phyloP scores from a whole-genome alignment of 192 early-diverging fungal genomes.

The Entomortierella beljakovae region DNA sequence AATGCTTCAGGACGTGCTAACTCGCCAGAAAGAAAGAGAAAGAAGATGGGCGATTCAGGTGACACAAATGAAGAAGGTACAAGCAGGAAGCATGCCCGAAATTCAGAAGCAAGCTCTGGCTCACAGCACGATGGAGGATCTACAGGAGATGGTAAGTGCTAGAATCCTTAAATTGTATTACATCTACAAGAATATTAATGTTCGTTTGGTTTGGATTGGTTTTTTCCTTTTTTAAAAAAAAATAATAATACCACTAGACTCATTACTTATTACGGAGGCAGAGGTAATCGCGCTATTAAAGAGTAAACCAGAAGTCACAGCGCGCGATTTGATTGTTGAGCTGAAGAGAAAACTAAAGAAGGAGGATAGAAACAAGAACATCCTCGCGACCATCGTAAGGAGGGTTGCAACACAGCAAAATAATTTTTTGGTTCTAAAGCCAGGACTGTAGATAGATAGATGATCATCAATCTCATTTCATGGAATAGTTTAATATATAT shows the following conservation, averaged over 20 bases:
- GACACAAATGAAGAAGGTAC: constrained; percentile 22
- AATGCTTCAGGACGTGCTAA: constrained; percentile 3
- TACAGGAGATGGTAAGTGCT: constrained; percentile 20
- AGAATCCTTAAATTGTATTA: neutral
- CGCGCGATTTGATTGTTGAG: constrained; percentile 71
- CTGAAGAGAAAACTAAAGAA: constrained; percentile 73
- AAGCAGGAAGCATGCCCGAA: constrained; percentile 36
- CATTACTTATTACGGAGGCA: constrained; percentile 70
- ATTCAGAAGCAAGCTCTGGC: constrained; percentile 1
- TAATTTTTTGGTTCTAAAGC: constrained; percentile 30
- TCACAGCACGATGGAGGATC: constrained; percentile 2
- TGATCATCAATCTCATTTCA: too few relatives aligned
- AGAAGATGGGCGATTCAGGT: constrained; percentile 16
- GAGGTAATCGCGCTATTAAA: constrained; percentile 74
- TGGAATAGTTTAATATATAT: too few relatives aligned
- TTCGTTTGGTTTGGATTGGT: too few relatives aligned
- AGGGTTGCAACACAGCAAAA: constrained; percentile 53
- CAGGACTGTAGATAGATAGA: constrained; percentile 10
- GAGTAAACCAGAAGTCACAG: constrained; percentile 64
- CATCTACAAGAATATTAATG: neutral
- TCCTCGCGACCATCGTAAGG: constrained; percentile 57
- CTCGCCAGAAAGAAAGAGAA: constrained; percentile 26
- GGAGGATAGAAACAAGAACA: constrained; percentile 58
- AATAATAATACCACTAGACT: constrained; percentile 7
- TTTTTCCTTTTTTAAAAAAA: too few relatives aligned